Percentiles rank a stretch among this genome's conserved stretches.
These are phyloP conservation scores for Ilex aquifolium DNA, from an alignment of 257 asterid species.

Conservation along the genomic window DNA sequence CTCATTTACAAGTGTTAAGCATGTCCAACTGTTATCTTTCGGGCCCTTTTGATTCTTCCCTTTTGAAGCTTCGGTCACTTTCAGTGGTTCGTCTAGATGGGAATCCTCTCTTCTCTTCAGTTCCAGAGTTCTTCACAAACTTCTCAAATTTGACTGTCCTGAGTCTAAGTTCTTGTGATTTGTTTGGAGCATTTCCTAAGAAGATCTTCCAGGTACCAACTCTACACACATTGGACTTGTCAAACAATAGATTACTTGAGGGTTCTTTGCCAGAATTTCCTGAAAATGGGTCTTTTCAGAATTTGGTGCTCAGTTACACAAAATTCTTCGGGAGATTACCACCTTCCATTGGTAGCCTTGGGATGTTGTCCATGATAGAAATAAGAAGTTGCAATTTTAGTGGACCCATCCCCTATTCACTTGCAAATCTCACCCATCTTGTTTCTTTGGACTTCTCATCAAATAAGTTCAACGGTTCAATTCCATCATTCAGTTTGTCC, in stretches of 20 bases:
- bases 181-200: constrained; percentile 8
- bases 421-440: constrained; percentile 37
- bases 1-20: constrained; percentile 27
- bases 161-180: constrained; percentile 4
- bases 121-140: constrained; percentile 6
- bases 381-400: constrained; percentile 35
- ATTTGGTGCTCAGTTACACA: constrained; percentile 32
- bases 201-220: constrained; percentile 6
- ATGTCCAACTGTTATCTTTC: constrained; percentile 18
- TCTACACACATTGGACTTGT: constrained; percentile 5
- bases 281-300: constrained; percentile 32
- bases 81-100: constrained; percentile 4
- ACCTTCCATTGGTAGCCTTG: constrained; percentile 38
- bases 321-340: constrained; percentile 43
- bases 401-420: constrained; percentile 45
- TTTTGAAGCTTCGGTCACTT: constrained; percentile 7
- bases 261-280: constrained; percentile 47
- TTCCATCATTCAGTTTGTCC: constrained; percentile 41
- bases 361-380: constrained; percentile 30
- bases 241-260: neutral
- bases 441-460: constrained; percentile 24
- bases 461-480: constrained; percentile 35
- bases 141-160: constrained; percentile 12
- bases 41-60: constrained; percentile 24
- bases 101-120: constrained; percentile 2